These are phyloP conservation scores for Triticum timopheevii DNA, from an alignment of 176 grass and related monocot species.

Conservation along the genomic window DNA sequence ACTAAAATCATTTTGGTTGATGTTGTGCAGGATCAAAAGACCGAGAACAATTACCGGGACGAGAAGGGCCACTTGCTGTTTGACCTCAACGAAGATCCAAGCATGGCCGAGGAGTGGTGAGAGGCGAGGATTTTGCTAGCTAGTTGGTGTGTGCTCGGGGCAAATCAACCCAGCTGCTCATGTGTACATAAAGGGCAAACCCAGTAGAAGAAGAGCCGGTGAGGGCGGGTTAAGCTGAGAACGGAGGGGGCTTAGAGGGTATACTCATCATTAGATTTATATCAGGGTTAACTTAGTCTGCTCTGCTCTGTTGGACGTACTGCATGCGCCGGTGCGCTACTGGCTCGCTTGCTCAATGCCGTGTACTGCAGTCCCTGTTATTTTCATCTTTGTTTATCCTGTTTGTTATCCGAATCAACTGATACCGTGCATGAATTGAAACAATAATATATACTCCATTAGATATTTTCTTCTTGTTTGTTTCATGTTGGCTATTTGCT, in stretches of 20 bases:
- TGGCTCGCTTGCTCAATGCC: not conserved
- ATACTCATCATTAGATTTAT: not conserved
- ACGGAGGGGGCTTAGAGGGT: not conserved
- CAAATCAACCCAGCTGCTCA: conserved; percentile 17
- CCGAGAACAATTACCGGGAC: not conserved
- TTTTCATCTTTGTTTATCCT: not conserved
- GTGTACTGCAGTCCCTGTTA: not conserved
- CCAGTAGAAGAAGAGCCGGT: not conserved
- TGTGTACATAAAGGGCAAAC: conserved; percentile 36
- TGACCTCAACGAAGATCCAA: conserved; percentile 34
- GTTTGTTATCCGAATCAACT: not conserved
- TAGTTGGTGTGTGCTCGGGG: not conserved
- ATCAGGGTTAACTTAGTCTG: conserved; percentile 27
- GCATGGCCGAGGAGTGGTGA: not conserved
- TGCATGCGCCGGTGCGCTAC: too few species aligned
- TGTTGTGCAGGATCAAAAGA: not conserved
- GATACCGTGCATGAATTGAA: conserved; percentile 21
- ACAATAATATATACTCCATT: conserved; percentile 6
- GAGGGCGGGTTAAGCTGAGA: not conserved
- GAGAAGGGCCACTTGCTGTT: not conserved
- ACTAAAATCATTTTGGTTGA: not conserved
- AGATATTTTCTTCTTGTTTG: not conserved
- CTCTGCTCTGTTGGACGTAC: not conserved
- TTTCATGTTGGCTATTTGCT: not conserved
- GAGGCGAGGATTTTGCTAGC: not conserved